Percentiles rank a stretch among this genome's conserved stretches.
Evolutionary conservation across 169 alveolate genomes (phyloP).

Genomic region (Plasmodium inui): DNA sequence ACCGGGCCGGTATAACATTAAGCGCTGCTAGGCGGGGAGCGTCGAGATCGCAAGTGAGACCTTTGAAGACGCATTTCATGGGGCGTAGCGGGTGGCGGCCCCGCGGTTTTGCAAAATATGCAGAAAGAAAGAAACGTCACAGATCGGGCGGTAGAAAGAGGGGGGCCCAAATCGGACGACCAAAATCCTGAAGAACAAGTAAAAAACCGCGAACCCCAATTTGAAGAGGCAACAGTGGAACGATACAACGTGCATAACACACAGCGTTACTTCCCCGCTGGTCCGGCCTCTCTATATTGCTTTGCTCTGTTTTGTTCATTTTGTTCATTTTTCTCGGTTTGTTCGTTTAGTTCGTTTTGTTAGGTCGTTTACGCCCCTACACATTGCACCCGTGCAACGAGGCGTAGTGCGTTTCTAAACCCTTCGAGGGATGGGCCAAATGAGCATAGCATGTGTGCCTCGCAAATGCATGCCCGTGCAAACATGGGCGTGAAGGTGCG

Average conservation of each 20-base stretch:
- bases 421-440: not conserved
- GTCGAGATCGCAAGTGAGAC: no score
- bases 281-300: not conserved
- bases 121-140: not conserved
- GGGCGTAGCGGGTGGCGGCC: not conserved
- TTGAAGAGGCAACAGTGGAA: not conserved
- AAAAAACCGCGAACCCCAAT: not conserved
- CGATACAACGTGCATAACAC: not conserved
- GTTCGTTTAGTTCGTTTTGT: no score
- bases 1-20: conserved; percentile 67
- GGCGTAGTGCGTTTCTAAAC: not conserved
- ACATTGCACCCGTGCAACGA: not conserved
- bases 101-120: not conserved
- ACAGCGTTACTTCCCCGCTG: not conserved
- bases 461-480: not conserved
- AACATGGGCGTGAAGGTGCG: no score
- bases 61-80: no score
- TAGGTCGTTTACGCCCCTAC: not conserved
- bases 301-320: no score
- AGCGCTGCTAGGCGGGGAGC: not conserved
- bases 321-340: no score
- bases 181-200: not conserved
- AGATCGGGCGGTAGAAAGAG: not conserved
- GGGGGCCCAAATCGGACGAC: no score
- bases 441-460: not conserved